Conservation (phyloP, 805 yeast genomes). For the Spathaspora passalidarum region DNA sequence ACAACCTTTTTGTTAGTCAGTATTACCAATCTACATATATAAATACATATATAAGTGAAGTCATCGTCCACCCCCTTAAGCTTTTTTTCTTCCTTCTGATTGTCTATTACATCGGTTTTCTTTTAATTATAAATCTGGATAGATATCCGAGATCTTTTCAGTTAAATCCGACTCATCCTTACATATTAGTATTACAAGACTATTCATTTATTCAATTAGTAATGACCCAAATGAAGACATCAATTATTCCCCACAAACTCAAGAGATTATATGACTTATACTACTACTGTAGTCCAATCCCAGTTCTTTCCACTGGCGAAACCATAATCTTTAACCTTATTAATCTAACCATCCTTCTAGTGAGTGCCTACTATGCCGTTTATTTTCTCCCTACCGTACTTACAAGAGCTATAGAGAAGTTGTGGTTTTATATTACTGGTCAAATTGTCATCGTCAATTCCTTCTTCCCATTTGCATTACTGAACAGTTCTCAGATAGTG, state of each 20-base stretch:
- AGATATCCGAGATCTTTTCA: too few relatives aligned
- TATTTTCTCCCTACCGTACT: slow-evolving; percentile 11
- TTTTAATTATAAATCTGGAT: too few relatives aligned
- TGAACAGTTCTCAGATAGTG: background rate
- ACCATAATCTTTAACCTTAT: slow-evolving; percentile 17
- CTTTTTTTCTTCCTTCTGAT: too few relatives aligned
- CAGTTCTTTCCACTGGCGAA: slow-evolving; percentile 26
- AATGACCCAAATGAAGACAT: background rate
- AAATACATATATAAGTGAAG: slow-evolving; percentile 1
- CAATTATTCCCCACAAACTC: background rate
- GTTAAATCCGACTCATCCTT: too few relatives aligned
- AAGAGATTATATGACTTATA: slow-evolving; percentile 17
- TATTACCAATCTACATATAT: background rate
- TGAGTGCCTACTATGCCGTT: slow-evolving; percentile 15
- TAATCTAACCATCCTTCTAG: slow-evolving; percentile 9
- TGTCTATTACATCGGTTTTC: too few relatives aligned
- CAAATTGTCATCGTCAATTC: background rate
- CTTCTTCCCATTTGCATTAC: background rate
- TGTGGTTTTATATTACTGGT: slow-evolving; percentile 16
- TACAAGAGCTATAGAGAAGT: slow-evolving; percentile 10
- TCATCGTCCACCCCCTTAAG: background rate
- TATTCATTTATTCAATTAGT: too few relatives aligned
- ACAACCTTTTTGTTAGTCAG: too few relatives aligned
- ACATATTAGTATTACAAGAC: too few relatives aligned
- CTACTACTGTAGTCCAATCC: slow-evolving; percentile 25